A percentile compares a stretch with the other conserved stretches of the same genome.
These are phyloP conservation scores for Leishmania major DNA, from an alignment of 208 protist species.

Conservation along the genomic window DNA sequence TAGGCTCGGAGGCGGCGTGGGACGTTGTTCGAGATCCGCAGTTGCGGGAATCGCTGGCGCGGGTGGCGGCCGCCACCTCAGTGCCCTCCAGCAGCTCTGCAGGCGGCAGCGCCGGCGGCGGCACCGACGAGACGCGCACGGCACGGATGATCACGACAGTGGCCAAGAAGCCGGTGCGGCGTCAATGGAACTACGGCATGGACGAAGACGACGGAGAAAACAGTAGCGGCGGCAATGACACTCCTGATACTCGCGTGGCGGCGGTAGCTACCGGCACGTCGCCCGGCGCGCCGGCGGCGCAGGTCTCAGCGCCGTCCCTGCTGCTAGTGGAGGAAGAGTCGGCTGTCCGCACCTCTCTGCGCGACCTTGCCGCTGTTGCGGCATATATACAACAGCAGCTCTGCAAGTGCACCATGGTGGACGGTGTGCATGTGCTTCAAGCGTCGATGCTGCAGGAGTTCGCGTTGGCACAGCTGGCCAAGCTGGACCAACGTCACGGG, in stretches of 20 bases:
- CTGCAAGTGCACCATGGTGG: slow-evolving; percentile 32
- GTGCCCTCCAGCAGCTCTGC: neutral
- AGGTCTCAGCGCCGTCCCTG: neutral
- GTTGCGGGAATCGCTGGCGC: neutral
- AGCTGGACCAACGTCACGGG: neutral
- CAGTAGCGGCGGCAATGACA: neutral
- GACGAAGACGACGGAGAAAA: slow-evolving; percentile 47
- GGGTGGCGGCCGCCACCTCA: neutral
- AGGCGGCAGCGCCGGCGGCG: neutral
- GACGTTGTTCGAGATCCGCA: slow-evolving; percentile 11
- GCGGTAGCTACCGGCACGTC: neutral
- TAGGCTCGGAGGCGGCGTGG: slow-evolving; percentile 5
- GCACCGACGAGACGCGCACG: neutral
- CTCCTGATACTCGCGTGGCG: neutral
- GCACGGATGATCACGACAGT: neutral
- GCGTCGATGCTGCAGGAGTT: slow-evolving; percentile 28
- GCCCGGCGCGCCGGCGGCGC: neutral
- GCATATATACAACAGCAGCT: slow-evolving; percentile 20
- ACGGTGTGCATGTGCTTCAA: slow-evolving; percentile 42
- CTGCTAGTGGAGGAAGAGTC: neutral
- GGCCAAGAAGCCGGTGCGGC: neutral
- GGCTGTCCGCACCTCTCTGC: slow-evolving; percentile 4
- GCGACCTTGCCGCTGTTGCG: slow-evolving; percentile 13
- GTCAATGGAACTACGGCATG: slow-evolving; percentile 54
- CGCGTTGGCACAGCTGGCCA: slow-evolving; percentile 10